Evolutionary conservation across 495 filamentous ascomycete species (phyloP), one percentile per base, ranked within the genome.

Genomic region (Penicillium fimorum): DNA sequence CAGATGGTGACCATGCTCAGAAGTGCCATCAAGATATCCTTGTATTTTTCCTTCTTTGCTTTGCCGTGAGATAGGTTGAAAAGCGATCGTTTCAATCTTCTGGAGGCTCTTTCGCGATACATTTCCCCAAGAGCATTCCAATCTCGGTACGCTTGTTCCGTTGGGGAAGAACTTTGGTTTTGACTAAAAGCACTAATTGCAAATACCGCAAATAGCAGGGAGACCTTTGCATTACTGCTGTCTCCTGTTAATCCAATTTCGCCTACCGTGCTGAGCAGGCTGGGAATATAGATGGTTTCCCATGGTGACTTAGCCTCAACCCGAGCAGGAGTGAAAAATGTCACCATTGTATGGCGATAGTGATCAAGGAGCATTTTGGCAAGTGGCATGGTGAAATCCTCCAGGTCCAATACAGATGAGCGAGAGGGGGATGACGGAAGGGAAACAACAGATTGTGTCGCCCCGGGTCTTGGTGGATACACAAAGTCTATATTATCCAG

Each of bases 211-310:
- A 47, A 47, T 2, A 47, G 27, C 11, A 47, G 44, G 25, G 44
- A 47, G 24, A 47, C 25, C 12, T 47, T 47, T 18, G 44, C 44
- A 25, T 47, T 47, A 32, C 35, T 42, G 35, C 49, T 41, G 15
- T 42, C 35, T 13, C 49, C 49, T 1, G 35, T 17, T 3, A 41
- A 24, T 15, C 37, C 37, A 29, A 52, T 52, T 13, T 52, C 49
- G n/a, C 49, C 49, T 22, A 40, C 24, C 4, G 49, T 38, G n/a
- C 35, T 30, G 12, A 52, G 17, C 6, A 52, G 15, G 20, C 49
- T 52, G 10, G 49, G 49, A 29, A 52, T 52, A 32, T 52, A 52
- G 9, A 52, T 40, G 20, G 49, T 29, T 41, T 52, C 49, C 49
- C 49, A 52, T 20, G 49, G 49, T 18, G 35, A 52, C 35, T 52